phyloP scores from a whole-genome alignment of 2,329 filamentous ascomycete species.

The Paecilomyces variotii region DNA sequence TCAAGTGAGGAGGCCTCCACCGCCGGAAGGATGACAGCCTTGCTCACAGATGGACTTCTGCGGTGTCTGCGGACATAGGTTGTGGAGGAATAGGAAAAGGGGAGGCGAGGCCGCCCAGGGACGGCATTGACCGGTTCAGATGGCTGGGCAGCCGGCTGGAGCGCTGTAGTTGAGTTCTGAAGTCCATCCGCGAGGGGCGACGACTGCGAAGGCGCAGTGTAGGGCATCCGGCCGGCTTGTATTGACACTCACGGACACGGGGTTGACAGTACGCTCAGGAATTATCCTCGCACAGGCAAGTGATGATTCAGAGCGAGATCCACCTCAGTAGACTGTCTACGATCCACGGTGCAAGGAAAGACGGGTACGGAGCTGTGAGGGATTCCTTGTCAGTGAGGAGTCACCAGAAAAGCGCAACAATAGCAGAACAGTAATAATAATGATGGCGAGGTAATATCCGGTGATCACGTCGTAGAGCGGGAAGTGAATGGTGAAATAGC shows the following conservation, averaged over 20 bases:
- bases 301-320: neutral
- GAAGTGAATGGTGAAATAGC: neutral
- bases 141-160: too few species aligned
- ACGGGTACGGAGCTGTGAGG: neutral
- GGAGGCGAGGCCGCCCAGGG: conserved; percentile 36
- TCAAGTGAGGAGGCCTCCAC: conserved; percentile 13
- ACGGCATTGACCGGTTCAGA: neutral
- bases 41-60: conserved; percentile 47
- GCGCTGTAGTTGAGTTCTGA: neutral
- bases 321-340: neutral
- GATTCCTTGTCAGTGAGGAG: neutral
- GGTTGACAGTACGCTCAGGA: neutral
- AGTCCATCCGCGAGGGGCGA: neutral
- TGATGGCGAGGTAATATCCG: neutral
- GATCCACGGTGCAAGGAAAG: neutral
- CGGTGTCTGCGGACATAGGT: conserved; percentile 56
- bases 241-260: neutral
- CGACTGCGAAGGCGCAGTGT: neutral
- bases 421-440: neutral
- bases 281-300: neutral
- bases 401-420: neutral
- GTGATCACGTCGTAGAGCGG: neutral
- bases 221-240: conserved; percentile 1
- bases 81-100: conserved; percentile 50
- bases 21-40: conserved; percentile 22